Evolutionary conservation across 495 filamentous ascomycete genomes (phyloP).

Genomic region (Astrocystis sublimbata): DNA sequence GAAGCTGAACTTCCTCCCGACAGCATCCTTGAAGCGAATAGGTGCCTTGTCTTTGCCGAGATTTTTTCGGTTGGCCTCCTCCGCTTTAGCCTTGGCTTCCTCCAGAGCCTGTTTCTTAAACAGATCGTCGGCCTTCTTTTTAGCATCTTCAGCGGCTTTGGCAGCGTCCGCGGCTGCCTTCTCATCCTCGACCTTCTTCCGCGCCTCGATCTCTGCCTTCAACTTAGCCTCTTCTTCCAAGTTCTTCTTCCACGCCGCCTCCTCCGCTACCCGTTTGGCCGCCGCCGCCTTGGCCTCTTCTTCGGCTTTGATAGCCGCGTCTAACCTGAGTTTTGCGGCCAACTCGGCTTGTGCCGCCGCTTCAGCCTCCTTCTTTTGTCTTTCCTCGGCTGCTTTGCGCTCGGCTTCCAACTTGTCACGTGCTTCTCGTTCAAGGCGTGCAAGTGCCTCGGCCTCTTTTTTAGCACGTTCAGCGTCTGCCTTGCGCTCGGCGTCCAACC

Average conservation of each 20-base stretch:
- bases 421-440: constrained; percentile 40
- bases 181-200: constrained; percentile 36
- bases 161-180: constrained; percentile 31
- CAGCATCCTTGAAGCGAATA: constrained; percentile 86
- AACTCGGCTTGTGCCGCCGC: constrained; percentile 46
- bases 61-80: constrained; percentile 51
- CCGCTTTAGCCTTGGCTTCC: constrained; percentile 50
- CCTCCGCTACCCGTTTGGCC: constrained; percentile 47
- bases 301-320: constrained; percentile 43
- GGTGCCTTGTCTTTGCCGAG: constrained; percentile 47
- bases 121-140: constrained; percentile 46
- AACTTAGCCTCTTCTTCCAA: constrained; percentile 38
- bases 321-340: constrained; percentile 39
- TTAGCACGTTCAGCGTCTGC: constrained; percentile 37
- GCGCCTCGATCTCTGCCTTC: constrained; percentile 35
- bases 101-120: constrained; percentile 47
- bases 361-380: constrained; percentile 52
- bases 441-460: constrained; percentile 38
- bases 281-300: constrained; percentile 43
- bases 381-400: constrained; percentile 53
- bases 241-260: constrained; percentile 46
- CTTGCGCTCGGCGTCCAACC: constrained; percentile 36
- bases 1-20: constrained; percentile 84
- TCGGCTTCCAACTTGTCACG: constrained; percentile 39
- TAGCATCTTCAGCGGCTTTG: constrained; percentile 35